Evolutionary conservation across 2,329 filamentous ascomycete species (phyloP), one percentile per base, ranked within the genome.

Genomic region (Xylaria sp.): DNA sequence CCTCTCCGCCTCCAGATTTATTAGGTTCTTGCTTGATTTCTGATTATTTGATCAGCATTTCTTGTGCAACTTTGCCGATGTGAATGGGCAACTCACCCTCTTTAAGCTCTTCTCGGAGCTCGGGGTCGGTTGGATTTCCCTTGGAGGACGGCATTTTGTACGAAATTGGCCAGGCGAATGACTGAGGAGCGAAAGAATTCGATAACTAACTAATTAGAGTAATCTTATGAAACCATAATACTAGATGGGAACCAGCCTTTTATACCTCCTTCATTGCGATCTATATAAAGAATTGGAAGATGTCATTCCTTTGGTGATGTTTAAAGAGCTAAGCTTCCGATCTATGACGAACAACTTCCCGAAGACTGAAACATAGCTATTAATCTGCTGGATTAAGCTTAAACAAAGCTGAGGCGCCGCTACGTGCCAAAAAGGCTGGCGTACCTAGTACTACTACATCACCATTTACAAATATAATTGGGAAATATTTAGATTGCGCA

Each of bases 21-120:
- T 83, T 82, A 0, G 80, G 79, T 67, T 83, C 79, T 71, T 81
- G 78, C 68, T 82, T 81, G 66, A 82, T 83, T 49, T 83, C 81
- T 82, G 52, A 23, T 59, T 0, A n/a, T 55, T 70, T 23, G n/a
- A 43, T 43, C 31, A 43, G 39, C 7, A 33, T 41, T 57, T 20
- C 3, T 9, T 46, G 9, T 5, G 12, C 25, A 28, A n/a, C 31
- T 23, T 60, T 5, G 13, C n/a, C 1, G 9, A 31, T 8, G n/a
- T 23, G 36, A 20, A 12, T 23, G 12, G 36, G 5, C 36, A n/a
- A 59, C 73, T 36, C 66, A 78, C 80, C 79, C 61, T 82, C 80
- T 67, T 82, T 82, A 61, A 83, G 71, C 68, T 80, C 62, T 68
- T 83, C 79, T 1, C 81, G 76, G 25, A 82, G 75, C 70, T 82